phyloP scores from a whole-genome alignment of 345 rosid species.

The Leavenworthia alabamica region DNA sequence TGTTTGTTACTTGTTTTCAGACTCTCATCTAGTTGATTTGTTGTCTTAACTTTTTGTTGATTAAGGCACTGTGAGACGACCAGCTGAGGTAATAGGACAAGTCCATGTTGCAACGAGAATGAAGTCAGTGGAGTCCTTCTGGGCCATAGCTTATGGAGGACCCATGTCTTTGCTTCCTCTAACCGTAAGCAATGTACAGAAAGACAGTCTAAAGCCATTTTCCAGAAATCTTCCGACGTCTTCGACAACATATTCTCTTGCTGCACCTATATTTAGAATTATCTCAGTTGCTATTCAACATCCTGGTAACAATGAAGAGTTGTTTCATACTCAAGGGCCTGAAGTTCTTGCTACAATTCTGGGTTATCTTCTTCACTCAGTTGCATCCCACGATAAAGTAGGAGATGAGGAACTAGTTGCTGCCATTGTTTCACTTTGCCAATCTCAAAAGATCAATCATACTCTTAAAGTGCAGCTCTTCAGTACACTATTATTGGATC shows the following conservation, averaged over 20 bases:
- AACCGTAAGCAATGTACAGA: constrained; percentile 52
- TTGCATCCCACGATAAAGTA: constrained; percentile 55
- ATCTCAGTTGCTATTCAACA: constrained; percentile 73
- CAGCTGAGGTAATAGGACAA: constrained; percentile 98
- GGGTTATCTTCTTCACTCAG: constrained; percentile 63
- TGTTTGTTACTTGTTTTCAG: not conserved
- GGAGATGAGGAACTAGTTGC: constrained; percentile 95
- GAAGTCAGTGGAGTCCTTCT: constrained; percentile 78
- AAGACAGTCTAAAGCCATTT: constrained; percentile 60
- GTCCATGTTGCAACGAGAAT: constrained; percentile 82
- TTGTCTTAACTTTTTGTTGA: not conserved
- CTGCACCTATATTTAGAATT: constrained; percentile 81
- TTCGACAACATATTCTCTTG: constrained; percentile 57
- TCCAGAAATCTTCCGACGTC: constrained; percentile 42
- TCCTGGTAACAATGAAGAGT: constrained; percentile 77
- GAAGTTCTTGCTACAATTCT: constrained; percentile 74
- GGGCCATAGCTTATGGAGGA: constrained; percentile 97
- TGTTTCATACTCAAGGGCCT: constrained; percentile 65
- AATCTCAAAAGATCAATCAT: constrained; percentile 71
- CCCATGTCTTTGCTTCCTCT: constrained; percentile 93
- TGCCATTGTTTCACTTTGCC: constrained; percentile 75
- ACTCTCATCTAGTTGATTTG: not conserved
- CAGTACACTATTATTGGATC: constrained; percentile 68
- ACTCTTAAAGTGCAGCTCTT: constrained; percentile 87
- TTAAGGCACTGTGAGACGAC: constrained; percentile 70